A percentile compares a stretch with the other conserved stretches of the same genome.
These are phyloP conservation scores for Suhomyces sp. DNA, from an alignment of 805 yeast species.

Conservation along the genomic window DNA sequence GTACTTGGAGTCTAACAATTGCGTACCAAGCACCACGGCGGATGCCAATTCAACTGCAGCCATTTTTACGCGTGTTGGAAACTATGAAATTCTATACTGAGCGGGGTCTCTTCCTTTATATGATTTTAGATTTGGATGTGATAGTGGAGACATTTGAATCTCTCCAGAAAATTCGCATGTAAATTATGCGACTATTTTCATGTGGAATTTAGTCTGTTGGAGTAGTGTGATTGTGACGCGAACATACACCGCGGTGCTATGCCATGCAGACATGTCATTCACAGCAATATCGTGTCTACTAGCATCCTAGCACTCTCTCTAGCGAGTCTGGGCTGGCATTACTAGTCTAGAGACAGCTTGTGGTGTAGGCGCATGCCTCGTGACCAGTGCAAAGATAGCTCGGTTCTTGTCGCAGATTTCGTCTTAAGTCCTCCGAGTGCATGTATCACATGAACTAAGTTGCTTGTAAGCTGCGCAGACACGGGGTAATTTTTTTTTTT, in stretches of 20 bases:
- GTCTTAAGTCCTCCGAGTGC: background rate
- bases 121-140: background rate
- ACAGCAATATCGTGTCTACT: background rate
- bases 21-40: conserved; percentile 43
- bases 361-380: background rate
- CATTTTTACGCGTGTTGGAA: conserved; percentile 16
- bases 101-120: background rate
- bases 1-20: conserved; percentile 46
- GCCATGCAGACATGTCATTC: background rate
- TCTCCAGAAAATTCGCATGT: background rate
- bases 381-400: background rate
- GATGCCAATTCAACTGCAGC: conserved; percentile 38
- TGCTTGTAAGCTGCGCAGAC: background rate
- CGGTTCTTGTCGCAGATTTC: background rate
- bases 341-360: background rate
- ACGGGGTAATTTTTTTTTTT: background rate
- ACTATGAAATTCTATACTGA: background rate
- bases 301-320: background rate
- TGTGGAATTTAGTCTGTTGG: background rate
- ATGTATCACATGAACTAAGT: background rate
- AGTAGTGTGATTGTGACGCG: background rate
- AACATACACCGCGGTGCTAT: background rate
- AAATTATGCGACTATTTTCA: background rate
- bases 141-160: background rate
- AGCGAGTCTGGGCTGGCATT: background rate